phyloP scores from a whole-genome alignment of 2,329 filamentous ascomycete genomes.

The Microdochium paspali region DNA sequence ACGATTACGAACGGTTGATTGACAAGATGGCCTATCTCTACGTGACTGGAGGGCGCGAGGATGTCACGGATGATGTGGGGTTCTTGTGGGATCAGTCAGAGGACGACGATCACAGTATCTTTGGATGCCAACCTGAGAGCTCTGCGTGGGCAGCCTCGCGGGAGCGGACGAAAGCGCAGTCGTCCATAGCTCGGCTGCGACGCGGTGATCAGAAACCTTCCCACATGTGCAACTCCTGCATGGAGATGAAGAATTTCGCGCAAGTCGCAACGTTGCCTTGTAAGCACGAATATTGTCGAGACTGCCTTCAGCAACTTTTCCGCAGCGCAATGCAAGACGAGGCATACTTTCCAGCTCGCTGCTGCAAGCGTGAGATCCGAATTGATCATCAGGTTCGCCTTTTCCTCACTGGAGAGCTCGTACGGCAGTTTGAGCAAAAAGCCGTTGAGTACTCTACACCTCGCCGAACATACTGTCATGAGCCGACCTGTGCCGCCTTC shows the following conservation, averaged over 20 bases:
- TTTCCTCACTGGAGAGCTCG: slow-evolving; percentile 25
- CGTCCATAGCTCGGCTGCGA: neutral
- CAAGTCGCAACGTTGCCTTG: slow-evolving; percentile 12
- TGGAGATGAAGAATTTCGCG: slow-evolving; percentile 3
- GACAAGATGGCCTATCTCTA: slow-evolving; percentile 8
- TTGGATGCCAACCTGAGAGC: slow-evolving; percentile 6
- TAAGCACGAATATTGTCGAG: slow-evolving; percentile 39
- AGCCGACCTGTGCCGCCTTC: slow-evolving; percentile 32
- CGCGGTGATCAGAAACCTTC: neutral
- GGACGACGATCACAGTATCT: neutral
- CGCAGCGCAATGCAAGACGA: slow-evolving; percentile 34
- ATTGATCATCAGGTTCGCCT: slow-evolving; percentile 16
- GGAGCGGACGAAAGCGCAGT: neutral
- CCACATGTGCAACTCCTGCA: slow-evolving; percentile 8
- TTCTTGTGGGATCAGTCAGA: too few relatives aligned
- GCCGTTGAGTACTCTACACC: slow-evolving; percentile 35
- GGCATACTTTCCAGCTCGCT: slow-evolving; percentile 43
- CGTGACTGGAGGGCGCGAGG: neutral
- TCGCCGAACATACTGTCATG: slow-evolving; percentile 41
- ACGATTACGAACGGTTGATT: slow-evolving; percentile 4
- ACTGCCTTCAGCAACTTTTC: slow-evolving; percentile 37
- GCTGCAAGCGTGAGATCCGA: slow-evolving; percentile 34
- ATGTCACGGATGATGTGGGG: slow-evolving; percentile 1
- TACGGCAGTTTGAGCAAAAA: slow-evolving; percentile 29
- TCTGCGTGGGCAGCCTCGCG: slow-evolving; percentile 10